Conservation (phyloP, 768 basidiomycete species). For the Leccinum obscurum region DNA sequence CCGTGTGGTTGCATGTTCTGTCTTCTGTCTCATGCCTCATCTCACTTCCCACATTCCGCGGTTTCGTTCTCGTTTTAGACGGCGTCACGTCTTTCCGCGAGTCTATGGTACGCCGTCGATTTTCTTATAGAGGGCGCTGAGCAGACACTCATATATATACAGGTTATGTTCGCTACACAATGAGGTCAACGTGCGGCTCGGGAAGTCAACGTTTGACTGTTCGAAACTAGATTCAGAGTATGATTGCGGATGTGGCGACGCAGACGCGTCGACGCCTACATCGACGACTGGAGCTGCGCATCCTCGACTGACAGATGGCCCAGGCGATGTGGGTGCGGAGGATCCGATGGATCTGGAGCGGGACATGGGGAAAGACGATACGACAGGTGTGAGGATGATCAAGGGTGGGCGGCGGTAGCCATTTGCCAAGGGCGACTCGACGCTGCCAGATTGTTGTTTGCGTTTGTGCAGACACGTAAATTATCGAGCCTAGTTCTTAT, state of each 20-base stretch:
- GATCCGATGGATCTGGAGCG: slow-evolving; percentile 50
- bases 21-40: neutral
- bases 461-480: neutral
- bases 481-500: neutral
- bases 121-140: neutral
- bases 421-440: neutral
- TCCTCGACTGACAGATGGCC: slow-evolving; percentile 2
- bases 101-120: slow-evolving; percentile 58
- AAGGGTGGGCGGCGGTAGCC: slow-evolving; percentile 52
- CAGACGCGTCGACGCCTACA: slow-evolving; percentile 35
- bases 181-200: slow-evolving; percentile 78
- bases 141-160: neutral
- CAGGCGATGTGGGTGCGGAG: neutral
- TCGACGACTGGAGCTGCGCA: neutral
- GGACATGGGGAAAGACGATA: slow-evolving; percentile 49
- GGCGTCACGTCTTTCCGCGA: slow-evolving; percentile 78
- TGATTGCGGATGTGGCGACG: slow-evolving; percentile 92
- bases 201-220: slow-evolving; percentile 87
- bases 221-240: slow-evolving; percentile 84
- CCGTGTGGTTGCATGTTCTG: neutral
- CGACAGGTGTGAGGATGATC: slow-evolving; percentile 63
- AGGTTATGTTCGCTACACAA: slow-evolving; percentile 94
- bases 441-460: neutral
- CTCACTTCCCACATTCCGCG: slow-evolving; percentile 23
- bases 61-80: slow-evolving; percentile 49